phyloP scores from a whole-genome alignment of 129 eudicot genomes.

The Flaveria brownii region DNA sequence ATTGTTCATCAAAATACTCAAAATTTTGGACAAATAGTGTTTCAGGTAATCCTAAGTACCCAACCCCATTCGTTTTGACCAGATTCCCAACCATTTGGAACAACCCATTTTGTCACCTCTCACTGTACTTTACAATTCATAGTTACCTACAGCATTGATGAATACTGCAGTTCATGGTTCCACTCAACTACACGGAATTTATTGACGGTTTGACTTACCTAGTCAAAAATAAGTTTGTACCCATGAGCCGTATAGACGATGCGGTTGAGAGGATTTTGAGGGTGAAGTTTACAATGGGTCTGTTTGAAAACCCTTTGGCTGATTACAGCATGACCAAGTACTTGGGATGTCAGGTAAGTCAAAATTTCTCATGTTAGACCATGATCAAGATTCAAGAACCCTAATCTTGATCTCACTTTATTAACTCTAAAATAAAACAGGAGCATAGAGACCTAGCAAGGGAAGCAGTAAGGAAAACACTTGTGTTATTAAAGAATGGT shows the following conservation, averaged over 20 bases:
- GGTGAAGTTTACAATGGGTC: slow-evolving; percentile 65
- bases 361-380: slow-evolving; percentile 15
- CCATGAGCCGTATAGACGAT: slow-evolving; percentile 62
- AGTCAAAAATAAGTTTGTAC: slow-evolving; percentile 53
- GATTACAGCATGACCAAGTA: slow-evolving; percentile 56
- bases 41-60: slow-evolving; percentile 1
- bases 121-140: slow-evolving; percentile 26
- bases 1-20: not conserved
- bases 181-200: slow-evolving; percentile 58
- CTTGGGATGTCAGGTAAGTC: slow-evolving; percentile 59
- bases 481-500: slow-evolving; percentile 72
- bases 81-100: not conserved
- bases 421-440: slow-evolving; percentile 21
- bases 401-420: not conserved
- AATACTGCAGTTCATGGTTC: slow-evolving; percentile 60
- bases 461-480: slow-evolving; percentile 75
- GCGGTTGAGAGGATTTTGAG: slow-evolving; percentile 64
- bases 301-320: slow-evolving; percentile 63
- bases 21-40: not conserved
- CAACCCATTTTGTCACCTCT: not conserved
- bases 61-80: not conserved
- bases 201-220: slow-evolving; percentile 51
- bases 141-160: not conserved
- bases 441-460: slow-evolving; percentile 67
- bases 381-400: slow-evolving; percentile 6